Conservation (phyloP, 345 rosid species). For the Sonneratia caseolaris region DNA sequence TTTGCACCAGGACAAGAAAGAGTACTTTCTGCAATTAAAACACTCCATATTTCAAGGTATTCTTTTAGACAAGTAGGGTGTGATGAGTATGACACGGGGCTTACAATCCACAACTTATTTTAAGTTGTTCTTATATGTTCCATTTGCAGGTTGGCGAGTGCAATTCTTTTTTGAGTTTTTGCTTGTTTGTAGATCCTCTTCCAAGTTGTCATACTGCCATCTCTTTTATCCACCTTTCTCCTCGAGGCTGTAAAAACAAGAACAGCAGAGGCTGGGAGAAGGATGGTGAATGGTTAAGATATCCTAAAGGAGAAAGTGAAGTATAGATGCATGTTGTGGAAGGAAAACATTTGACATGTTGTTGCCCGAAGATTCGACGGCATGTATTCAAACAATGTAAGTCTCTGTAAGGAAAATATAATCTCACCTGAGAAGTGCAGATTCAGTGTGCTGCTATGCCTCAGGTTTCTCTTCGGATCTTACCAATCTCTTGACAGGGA, state of each 20-base stretch:
- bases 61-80: background rate
- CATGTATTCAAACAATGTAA: slow-evolving; percentile 2
- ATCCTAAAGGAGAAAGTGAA: slow-evolving; percentile 7
- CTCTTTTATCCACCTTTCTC: slow-evolving; percentile 16
- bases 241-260: slow-evolving; percentile 38
- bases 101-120: background rate
- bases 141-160: slow-evolving; percentile 7
- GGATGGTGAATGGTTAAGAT: slow-evolving; percentile 7
- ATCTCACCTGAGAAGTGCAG: background rate
- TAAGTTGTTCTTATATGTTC: background rate
- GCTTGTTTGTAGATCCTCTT: slow-evolving; percentile 35
- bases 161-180: slow-evolving; percentile 47
- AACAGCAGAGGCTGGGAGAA: slow-evolving; percentile 16
- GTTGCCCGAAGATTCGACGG: background rate
- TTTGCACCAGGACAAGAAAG: too few relatives aligned
- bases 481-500: background rate
- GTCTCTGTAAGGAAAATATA: background rate
- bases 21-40: too few relatives aligned
- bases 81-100: too few relatives aligned
- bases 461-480: background rate
- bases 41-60: too few relatives aligned
- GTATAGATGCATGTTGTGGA: background rate
- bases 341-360: background rate
- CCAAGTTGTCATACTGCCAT: slow-evolving; percentile 20
- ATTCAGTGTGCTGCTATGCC: background rate